Conservation (phyloP, 805 yeast species). For the Saturnispora diversa region DNA sequence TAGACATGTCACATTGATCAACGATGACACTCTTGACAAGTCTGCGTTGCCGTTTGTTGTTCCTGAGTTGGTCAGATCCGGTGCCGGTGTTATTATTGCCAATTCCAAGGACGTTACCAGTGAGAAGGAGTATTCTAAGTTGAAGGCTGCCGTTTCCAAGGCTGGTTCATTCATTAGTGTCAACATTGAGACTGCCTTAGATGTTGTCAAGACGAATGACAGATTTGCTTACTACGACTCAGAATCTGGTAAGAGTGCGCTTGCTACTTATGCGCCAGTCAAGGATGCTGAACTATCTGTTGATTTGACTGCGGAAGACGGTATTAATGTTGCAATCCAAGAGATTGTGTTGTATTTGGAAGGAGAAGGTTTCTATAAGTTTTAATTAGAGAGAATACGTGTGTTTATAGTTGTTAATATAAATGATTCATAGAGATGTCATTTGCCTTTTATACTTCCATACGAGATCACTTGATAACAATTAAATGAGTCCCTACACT, state of each 20-base stretch:
- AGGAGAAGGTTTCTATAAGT: constrained; percentile 72
- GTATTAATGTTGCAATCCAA: constrained; percentile 64
- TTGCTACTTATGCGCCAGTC: constrained; percentile 42
- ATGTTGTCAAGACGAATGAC: constrained; percentile 38
- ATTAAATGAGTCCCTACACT: too few relatives aligned
- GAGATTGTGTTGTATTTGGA: constrained; percentile 66
- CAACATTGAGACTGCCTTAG: constrained; percentile 44
- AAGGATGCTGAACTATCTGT: constrained; percentile 51
- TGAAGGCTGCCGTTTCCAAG: constrained; percentile 38
- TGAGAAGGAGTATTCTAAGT: constrained; percentile 34
- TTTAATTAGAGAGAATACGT: constrained; percentile 14
- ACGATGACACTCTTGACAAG: constrained; percentile 26
- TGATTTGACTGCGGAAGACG: constrained; percentile 40
- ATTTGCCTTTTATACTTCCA: too few relatives aligned
- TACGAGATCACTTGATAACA: too few relatives aligned
- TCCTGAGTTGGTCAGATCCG: constrained; percentile 76
- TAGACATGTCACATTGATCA: constrained; percentile 62
- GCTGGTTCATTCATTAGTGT: constrained; percentile 45
- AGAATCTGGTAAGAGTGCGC: constrained; percentile 32
- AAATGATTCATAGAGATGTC: too few relatives aligned
- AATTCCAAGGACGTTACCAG: constrained; percentile 38
- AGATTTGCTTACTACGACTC: constrained; percentile 43
- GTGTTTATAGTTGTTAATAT: neutral
- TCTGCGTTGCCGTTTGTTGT: constrained; percentile 52
- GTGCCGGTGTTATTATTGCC: constrained; percentile 79